Evolutionary conservation across 2,329 filamentous ascomycete genomes (phyloP).

Genomic region (Cryphonectria nitschkei): DNA sequence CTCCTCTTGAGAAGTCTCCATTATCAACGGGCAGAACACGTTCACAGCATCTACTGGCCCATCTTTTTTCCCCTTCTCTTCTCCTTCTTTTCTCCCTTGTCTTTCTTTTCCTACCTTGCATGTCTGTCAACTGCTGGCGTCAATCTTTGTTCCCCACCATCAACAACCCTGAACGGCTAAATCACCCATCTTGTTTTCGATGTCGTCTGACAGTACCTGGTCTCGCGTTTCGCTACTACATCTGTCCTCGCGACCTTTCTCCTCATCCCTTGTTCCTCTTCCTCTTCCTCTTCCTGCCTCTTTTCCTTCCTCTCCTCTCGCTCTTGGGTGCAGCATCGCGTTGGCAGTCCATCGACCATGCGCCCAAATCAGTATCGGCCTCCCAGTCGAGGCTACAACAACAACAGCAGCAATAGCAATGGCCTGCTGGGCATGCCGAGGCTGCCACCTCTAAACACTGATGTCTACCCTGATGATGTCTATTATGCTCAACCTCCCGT

Average conservation of each 20-base stretch:
- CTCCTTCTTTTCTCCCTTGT: too few species aligned
- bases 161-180: background rate
- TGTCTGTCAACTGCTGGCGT: too few species aligned
- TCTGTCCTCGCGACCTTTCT: background rate
- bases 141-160: background rate
- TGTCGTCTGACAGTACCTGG: background rate
- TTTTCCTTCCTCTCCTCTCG: background rate
- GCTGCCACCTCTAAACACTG: conserved; percentile 26
- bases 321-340: conserved; percentile 4
- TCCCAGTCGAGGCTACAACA: conserved; percentile 23
- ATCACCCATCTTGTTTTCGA: background rate
- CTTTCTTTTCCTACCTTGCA: too few species aligned
- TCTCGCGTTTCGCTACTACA: background rate
- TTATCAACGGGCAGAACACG: background rate
- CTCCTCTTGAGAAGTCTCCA: background rate
- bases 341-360: conserved; percentile 19
- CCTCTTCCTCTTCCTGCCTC: background rate
- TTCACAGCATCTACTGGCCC: background rate
- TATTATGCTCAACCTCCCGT: conserved; percentile 35
- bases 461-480: conserved; percentile 27
- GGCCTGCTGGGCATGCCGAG: conserved; percentile 23
- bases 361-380: conserved; percentile 29
- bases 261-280: background rate
- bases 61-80: too few species aligned
- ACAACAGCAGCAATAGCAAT: background rate